Evolutionary conservation across 2,329 filamentous ascomycete genomes (phyloP).

Genomic region (Alternaria arbusti): DNA sequence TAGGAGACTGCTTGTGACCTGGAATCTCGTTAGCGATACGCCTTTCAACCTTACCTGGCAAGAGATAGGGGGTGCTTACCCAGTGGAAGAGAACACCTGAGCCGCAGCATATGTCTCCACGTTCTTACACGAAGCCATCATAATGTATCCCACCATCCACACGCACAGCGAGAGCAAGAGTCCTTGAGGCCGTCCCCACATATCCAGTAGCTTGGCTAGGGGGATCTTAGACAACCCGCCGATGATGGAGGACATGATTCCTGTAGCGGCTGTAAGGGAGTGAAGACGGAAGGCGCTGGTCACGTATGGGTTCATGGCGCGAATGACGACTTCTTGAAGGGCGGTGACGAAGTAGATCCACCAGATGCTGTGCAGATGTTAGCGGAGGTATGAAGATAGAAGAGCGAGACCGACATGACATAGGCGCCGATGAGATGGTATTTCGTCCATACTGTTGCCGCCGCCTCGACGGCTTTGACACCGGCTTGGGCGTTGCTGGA

Average conservation of each 20-base stretch:
- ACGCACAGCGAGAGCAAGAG: slow-evolving; percentile 35
- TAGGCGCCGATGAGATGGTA: slow-evolving; percentile 44
- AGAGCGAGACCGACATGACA: slow-evolving; percentile 34
- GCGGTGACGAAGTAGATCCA: slow-evolving; percentile 57
- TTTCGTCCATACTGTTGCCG: slow-evolving; percentile 48
- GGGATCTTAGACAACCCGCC: not conserved
- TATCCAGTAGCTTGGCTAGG: not conserved
- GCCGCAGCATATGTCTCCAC: slow-evolving; percentile 67
- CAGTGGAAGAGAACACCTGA: slow-evolving; percentile 69
- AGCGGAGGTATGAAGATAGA: not conserved
- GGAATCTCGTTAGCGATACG: not conserved
- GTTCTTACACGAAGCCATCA: slow-evolving; percentile 68
- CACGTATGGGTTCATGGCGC: slow-evolving; percentile 49
- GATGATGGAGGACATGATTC: not conserved
- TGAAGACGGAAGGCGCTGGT: slow-evolving; percentile 41
- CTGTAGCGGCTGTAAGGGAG: slow-evolving; percentile 41
- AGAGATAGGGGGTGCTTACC: slow-evolving; percentile 32
- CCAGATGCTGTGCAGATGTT: slow-evolving; percentile 47
- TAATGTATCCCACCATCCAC: slow-evolving; percentile 56
- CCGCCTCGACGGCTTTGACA: slow-evolving; percentile 47
- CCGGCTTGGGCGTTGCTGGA: slow-evolving; percentile 40
- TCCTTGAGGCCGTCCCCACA: slow-evolving; percentile 47
- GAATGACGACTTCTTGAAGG: slow-evolving; percentile 50
- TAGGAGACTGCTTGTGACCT: slow-evolving; percentile 47
- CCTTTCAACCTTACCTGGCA: not conserved